Evolutionary conservation across 1,139 yeast species (phyloP).

Genomic region (Suhomyces panamericanus): DNA sequence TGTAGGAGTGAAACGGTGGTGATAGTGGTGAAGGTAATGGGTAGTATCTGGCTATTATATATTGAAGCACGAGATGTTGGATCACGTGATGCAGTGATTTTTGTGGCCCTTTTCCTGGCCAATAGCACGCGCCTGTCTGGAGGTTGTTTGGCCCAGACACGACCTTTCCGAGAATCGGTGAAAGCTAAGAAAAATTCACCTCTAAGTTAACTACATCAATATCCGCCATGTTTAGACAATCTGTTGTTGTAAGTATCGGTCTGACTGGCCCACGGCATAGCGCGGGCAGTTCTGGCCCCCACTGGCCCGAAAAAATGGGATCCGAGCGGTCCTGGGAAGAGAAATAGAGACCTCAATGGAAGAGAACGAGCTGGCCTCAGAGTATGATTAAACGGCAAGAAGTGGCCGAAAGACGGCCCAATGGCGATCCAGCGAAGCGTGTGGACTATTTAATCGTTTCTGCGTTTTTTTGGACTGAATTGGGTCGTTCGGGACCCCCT

Average conservation of each 20-base stretch:
- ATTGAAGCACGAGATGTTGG: neutral
- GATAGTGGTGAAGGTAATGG: neutral
- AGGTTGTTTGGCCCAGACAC: conserved; percentile 11
- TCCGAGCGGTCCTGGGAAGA: neutral
- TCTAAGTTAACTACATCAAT: neutral
- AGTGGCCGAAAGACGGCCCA: too few species aligned
- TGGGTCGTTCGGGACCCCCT: too few species aligned
- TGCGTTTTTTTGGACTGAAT: too few species aligned
- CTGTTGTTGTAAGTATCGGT: conserved; percentile 35
- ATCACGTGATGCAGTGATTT: conserved; percentile 9
- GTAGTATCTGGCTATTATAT: neutral
- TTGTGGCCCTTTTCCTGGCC: conserved; percentile 11
- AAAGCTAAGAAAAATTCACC: conserved; percentile 16
- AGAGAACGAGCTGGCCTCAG: too few species aligned
- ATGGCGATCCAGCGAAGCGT: too few species aligned
- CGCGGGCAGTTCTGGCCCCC: too few species aligned
- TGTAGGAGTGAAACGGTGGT: neutral
- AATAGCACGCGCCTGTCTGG: conserved; percentile 5
- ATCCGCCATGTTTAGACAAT: conserved; percentile 42
- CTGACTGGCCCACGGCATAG: too few species aligned
- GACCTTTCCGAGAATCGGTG: conserved; percentile 23
- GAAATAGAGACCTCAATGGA: neutral
- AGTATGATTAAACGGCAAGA: too few species aligned
- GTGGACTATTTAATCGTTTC: too few species aligned
- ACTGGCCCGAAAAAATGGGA: neutral